Evolutionary conservation across 1,284 basidiomycete genomes (phyloP), one percentile per base, ranked within the genome.

Genomic region (Tausonia pullulans): DNA sequence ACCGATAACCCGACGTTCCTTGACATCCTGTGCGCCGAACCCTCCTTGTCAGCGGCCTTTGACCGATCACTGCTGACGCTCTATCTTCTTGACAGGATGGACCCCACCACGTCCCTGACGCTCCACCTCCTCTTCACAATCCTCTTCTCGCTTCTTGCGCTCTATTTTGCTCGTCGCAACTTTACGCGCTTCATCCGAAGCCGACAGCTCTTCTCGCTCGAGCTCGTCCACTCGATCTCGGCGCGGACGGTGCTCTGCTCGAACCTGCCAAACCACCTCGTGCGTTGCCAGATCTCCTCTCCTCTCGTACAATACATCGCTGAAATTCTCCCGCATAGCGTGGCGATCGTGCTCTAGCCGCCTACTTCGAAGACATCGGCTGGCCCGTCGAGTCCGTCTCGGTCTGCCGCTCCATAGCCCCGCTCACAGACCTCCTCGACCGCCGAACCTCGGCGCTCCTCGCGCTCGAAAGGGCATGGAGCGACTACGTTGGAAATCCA

Each of bases 71-170:
- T 69, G 40, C 54, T 71, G 60, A n/a, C 65, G 68, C 51, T 61
- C 67, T 44, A 62, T 64, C 61, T 57, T 66, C 63, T 56, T 69
- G 68, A 72, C 27, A 27, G 27, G 72, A 86, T 83, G 70, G 88
- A 93, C 72, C 87, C 90, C 27, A 62, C 61, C 87, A 88, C 88
- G 0, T 91, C 90, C 69, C 84, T 91, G 55, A 85, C 87, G 0
- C 81, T 91, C 13, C 94, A 98, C 74, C 84, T 98, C 61, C 73
- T 91, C 65, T 95, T 96, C 79, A 92, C 93, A 3, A 97, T 95
- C 77, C 78, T 94, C 59, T 95, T 98, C 80, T 93, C 93, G 2
- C 72, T 86, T 58, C 83, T 97, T 61, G 83, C 90, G 0, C 82
- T 98, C 67, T 85, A 84, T 65, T 89, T 89, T 76, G 84, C 96